Evolutionary conservation across 2,329 filamentous ascomycete species (phyloP).

Genomic region (Colletotrichum graminicola): DNA sequence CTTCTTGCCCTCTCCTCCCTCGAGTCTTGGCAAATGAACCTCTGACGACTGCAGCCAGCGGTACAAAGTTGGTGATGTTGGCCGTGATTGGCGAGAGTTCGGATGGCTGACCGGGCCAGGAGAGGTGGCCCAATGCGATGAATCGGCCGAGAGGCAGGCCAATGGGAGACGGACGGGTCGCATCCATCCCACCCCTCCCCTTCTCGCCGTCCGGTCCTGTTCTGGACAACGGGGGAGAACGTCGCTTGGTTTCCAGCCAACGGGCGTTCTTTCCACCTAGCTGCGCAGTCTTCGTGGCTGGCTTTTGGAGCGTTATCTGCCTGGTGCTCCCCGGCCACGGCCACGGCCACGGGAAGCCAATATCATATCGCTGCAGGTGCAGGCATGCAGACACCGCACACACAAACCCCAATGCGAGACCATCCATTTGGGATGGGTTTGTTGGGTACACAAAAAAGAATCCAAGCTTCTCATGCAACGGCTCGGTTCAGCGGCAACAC

Average conservation of each 20-base stretch:
- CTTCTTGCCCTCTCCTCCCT: neutral
- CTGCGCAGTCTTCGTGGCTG: too few relatives aligned
- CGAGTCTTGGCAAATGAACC: neutral
- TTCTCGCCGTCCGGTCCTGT: neutral
- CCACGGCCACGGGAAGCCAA: neutral
- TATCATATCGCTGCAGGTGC: neutral
- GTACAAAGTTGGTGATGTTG: neutral
- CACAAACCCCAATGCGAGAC: neutral
- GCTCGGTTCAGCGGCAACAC: neutral
- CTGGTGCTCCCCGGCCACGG: neutral
- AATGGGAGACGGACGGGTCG: slow-evolving; percentile 9
- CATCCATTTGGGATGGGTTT: neutral
- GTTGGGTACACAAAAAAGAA: neutral
- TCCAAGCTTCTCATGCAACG: neutral
- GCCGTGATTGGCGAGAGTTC: neutral
- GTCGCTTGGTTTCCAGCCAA: neutral
- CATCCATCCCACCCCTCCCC: neutral
- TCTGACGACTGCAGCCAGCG: neutral
- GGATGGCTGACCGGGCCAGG: neutral
- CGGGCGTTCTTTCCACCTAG: neutral
- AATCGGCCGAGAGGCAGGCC: slow-evolving; percentile 31
- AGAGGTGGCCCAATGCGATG: slow-evolving; percentile 19
- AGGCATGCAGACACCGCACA: neutral
- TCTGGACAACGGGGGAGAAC: neutral
- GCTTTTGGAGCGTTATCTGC: neutral